These are phyloP conservation scores for Podila epigama DNA, from an alignment of 192 early-diverging fungal species.

Conservation along the genomic window DNA sequence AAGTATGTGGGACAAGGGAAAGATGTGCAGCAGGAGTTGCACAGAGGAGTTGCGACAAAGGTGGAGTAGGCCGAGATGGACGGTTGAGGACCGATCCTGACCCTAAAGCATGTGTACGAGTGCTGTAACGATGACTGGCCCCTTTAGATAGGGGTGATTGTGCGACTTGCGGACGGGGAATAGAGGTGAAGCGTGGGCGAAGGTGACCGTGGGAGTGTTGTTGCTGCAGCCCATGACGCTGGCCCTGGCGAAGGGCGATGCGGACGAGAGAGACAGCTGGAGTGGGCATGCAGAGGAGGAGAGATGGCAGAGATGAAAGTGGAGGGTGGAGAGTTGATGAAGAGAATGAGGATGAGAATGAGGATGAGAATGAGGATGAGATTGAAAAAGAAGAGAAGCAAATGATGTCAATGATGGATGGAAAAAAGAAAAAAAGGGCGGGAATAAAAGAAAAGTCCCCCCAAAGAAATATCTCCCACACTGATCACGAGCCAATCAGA, in stretches of 20 bases:
- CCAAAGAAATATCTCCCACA: neutral
- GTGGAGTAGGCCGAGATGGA: no score
- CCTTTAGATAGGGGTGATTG: no score
- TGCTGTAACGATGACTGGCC: no score
- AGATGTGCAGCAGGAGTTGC: neutral
- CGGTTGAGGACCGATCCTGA: neutral
- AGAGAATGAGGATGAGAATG: neutral
- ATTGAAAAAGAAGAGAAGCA: no score
- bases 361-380: neutral
- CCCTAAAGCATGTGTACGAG: neutral
- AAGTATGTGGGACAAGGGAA: neutral
- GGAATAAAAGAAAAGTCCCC: neutral
- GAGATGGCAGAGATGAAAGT: neutral
- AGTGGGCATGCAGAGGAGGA: neutral
- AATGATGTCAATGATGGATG: no score
- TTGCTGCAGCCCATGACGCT: neutral
- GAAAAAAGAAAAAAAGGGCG: neutral
- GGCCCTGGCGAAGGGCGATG: conserved; percentile 1
- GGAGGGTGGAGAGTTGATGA: neutral
- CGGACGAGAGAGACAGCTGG: neutral
- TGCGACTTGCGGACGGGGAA: neutral
- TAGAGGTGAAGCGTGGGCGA: no score
- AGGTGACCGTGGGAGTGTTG: conserved; percentile 2
- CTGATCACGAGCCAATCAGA: neutral
- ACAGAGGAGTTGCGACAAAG: neutral